Conservation (phyloP, 768 basidiomycete species). For the Leccinum disarticulatum region DNA sequence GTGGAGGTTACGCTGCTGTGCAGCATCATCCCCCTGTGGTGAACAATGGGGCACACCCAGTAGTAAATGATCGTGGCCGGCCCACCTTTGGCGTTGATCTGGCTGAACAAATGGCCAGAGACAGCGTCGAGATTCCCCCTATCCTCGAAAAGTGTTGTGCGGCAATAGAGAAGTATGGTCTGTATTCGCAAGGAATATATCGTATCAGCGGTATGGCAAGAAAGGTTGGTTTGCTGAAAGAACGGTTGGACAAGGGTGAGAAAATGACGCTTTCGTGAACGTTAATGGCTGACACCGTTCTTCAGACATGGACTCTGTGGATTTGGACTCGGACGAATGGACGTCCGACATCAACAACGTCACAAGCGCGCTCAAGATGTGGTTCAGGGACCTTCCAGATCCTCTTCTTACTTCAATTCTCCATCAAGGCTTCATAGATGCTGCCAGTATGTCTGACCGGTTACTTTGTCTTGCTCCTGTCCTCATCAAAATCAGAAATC, state of each 20-base stretch:
- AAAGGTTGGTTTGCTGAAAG: constrained; percentile 80
- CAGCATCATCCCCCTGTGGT: constrained; percentile 26
- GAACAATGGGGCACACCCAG: constrained; percentile 31
- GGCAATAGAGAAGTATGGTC: constrained; percentile 89
- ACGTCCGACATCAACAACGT: constrained; percentile 94
- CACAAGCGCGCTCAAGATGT: constrained; percentile 90
- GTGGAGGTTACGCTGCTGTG: constrained; percentile 26
- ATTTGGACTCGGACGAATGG: constrained; percentile 89
- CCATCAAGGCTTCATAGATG: constrained; percentile 93
- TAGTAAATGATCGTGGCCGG: constrained; percentile 55
- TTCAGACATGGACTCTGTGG: constrained; percentile 80
- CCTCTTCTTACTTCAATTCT: constrained; percentile 81
- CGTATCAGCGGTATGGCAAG: constrained; percentile 90
- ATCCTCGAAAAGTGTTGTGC: constrained; percentile 87
- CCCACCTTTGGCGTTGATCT: constrained; percentile 95
- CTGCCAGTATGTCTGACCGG: constrained; percentile 68
- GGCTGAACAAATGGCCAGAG: constrained; percentile 89
- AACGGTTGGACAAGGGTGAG: constrained; percentile 81
- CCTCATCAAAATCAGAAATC: constrained; percentile 51
- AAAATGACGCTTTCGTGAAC: background rate
- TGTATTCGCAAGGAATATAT: constrained; percentile 87
- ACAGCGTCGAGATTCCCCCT: constrained; percentile 84
- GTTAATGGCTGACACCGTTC: constrained; percentile 22
- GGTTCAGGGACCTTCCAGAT: constrained; percentile 95
- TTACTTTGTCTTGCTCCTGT: background rate